Evolutionary conservation across 78 protist genomes (phyloP), one percentile per base, ranked within the genome.

Genomic region (Bodo saltans): DNA sequence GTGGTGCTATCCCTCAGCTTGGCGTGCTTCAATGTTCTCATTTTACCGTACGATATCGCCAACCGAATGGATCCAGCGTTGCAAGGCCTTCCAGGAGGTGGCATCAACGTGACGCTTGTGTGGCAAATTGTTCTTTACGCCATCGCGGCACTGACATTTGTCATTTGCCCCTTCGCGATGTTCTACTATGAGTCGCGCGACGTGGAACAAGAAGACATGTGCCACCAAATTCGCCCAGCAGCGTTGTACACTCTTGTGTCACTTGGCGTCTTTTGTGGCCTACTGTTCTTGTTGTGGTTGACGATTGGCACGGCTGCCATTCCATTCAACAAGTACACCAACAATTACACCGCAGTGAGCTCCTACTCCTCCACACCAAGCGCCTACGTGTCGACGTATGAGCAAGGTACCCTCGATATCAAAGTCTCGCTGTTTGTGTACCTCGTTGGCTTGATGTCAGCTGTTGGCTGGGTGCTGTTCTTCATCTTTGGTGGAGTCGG

Each of bases 401-500:
- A 27, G 32, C 34, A 28, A 29, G 35, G 60, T 4, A 30, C 4
- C 53, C 85, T 90, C 3, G 74, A 78, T 42, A 78, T 90, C 72
- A 68, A 79, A 76, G 92, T 90, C 1, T 74, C 92, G 25, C 87
- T 85, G n/a, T 69, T 85, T 33, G 79, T 93, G 67, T 92, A 84
- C 42, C 70, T 88, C 41, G 79, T 88, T 32, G 93, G 94, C 28
- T 39, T 90, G 80, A 78, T 93, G 30, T 1, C 94, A 29, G 47
- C 85, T 75, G 12, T 90, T 52, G 97, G 97, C 30, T 89, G 85
- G 86, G 41, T 93, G 42, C 78, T 93, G 47, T 83, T 95, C 52
- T 33, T 74, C 34, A 23, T 95, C 35, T 95, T 93, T 32, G 96
- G 94, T 28, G 93, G 95, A 33, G 79, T 95, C 78, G 97, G 97